Evolutionary conservation across 2,329 filamentous ascomycete genomes (phyloP).

Genomic region (Xylaria sp.): DNA sequence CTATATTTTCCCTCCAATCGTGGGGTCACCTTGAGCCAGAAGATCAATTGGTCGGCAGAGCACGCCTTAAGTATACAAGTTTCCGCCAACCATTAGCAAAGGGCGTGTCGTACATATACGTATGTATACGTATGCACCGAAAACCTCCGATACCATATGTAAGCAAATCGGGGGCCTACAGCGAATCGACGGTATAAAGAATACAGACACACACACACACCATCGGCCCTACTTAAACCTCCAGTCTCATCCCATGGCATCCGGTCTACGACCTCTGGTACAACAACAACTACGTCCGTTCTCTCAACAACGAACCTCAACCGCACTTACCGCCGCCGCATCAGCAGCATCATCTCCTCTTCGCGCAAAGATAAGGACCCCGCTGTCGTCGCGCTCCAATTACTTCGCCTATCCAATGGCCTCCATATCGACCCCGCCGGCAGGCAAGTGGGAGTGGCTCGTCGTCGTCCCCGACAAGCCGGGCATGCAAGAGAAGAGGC

Average conservation of each 20-base stretch:
- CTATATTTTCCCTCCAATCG: conserved; percentile 26
- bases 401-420: conserved; percentile 40
- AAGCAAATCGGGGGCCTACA: not conserved
- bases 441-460: conserved; percentile 61
- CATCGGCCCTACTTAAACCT: conserved; percentile 5
- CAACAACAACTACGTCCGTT: conserved; percentile 6
- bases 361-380: not conserved
- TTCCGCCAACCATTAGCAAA: conserved; percentile 14
- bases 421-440: conserved; percentile 38
- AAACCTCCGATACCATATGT: not conserved
- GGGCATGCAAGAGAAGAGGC: conserved; percentile 67
- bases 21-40: not conserved
- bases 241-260: conserved; percentile 21
- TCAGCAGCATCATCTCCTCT: conserved; percentile 4
- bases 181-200: not conserved
- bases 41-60: conserved; percentile 11
- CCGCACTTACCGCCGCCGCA: not conserved
- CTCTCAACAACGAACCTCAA: conserved; percentile 11
- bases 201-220: not conserved
- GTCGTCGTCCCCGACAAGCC: conserved; percentile 75
- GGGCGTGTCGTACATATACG: conserved; percentile 9
- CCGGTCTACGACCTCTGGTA: conserved; percentile 19
- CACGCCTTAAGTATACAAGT: not conserved
- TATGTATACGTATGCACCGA: not conserved
- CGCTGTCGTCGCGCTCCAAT: not conserved